Percentiles rank a stretch among this genome's conserved stretches.
These are phyloP conservation scores for Spathaspora arborariae DNA, from an alignment of 805 yeast genomes.

Conservation along the genomic window DNA sequence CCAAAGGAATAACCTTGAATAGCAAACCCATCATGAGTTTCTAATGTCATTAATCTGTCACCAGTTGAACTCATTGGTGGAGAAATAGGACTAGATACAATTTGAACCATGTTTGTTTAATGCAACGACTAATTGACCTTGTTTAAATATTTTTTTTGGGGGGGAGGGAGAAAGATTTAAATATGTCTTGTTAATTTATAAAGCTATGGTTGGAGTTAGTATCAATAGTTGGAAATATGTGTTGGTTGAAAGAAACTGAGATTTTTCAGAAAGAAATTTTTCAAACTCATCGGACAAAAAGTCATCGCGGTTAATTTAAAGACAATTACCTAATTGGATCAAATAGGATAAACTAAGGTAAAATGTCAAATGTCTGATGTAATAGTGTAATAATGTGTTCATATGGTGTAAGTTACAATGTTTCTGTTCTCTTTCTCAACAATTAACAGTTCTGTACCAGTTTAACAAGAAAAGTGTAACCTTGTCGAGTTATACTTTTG, in stretches of 20 bases:
- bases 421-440: constrained; percentile 9
- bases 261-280: neutral
- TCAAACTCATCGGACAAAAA: neutral
- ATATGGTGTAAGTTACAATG: neutral
- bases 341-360: neutral
- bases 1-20: constrained; percentile 97
- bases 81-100: constrained; percentile 76
- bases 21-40: constrained; percentile 79
- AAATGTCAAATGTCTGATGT: neutral
- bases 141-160: neutral
- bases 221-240: neutral
- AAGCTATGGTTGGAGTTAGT: neutral
- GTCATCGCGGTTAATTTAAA: constrained; percentile 1
- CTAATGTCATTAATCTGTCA: constrained; percentile 81
- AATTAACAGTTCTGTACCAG: constrained; percentile 6
- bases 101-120: neutral
- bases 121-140: neutral
- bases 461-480: too few species aligned
- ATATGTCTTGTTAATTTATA: neutral
- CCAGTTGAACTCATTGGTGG: constrained; percentile 86
- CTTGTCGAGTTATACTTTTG: too few species aligned
- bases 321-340: neutral
- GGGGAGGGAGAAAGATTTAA: neutral
- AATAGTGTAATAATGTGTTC: neutral
- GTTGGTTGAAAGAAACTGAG: neutral